Evolutionary conservation across 257 asterid genomes (phyloP).

Genomic region (Ilex aquifolium): DNA sequence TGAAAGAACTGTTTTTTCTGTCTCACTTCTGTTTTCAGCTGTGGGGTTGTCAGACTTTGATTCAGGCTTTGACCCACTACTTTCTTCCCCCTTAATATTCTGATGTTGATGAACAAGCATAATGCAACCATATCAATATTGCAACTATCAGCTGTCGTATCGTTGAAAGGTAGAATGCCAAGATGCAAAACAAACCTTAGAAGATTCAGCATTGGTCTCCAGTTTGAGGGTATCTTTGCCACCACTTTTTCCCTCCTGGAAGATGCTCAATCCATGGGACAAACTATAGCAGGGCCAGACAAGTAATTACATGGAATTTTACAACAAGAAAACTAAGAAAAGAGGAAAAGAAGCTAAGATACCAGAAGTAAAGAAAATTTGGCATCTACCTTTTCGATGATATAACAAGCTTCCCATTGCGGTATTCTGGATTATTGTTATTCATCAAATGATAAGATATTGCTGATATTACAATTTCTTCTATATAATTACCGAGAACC

Average conservation of each 20-base stretch:
- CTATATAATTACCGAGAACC: conserved; percentile 61
- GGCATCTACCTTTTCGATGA: conserved; percentile 68
- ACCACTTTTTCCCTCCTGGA: conserved; percentile 66
- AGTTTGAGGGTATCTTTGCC: conserved; percentile 64
- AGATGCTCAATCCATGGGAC: conserved; percentile 82
- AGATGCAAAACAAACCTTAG: conserved; percentile 47
- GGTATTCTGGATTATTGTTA: conserved; percentile 72
- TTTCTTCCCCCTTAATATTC: conserved; percentile 38
- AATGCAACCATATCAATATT: neutral
- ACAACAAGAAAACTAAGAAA: neutral
- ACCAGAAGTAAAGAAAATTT: conserved; percentile 2
- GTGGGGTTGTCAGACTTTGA: conserved; percentile 46
- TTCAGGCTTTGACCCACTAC: conserved; percentile 39
- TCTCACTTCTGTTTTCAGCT: conserved; percentile 48
- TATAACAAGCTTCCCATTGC: conserved; percentile 89
- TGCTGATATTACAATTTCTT: conserved; percentile 88
- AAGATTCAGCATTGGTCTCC: conserved; percentile 64
- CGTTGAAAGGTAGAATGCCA: conserved; percentile 6
- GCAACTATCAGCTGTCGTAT: neutral
- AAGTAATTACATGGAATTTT: no score
- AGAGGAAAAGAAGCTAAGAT: conserved; percentile 4
- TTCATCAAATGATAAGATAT: conserved; percentile 73
- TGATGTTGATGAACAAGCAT: conserved; percentile 21
- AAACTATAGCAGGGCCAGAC: conserved; percentile 40
- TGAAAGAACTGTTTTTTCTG: conserved; percentile 45